phyloP scores from a whole-genome alignment of 257 asterid genomes.

The Cruciata laevipes region DNA sequence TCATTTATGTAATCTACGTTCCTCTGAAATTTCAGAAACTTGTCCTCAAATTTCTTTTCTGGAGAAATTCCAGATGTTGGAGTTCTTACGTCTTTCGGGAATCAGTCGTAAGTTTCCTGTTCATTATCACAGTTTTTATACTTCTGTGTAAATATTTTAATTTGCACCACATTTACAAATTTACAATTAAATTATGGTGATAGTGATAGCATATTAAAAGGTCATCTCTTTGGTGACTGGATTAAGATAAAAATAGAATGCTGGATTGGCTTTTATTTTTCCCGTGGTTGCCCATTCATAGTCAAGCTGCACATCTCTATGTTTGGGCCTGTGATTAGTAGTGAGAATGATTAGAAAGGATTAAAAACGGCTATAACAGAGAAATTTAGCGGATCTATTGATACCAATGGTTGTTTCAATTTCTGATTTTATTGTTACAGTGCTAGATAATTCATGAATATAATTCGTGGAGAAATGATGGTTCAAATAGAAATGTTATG shows the following conservation, averaged over 20 bases:
- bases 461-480: not conserved
- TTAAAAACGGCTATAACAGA: not conserved
- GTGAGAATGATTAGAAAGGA: not conserved
- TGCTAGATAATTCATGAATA: no score
- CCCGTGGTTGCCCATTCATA: not conserved
- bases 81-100: conserved; percentile 70
- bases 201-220: not conserved
- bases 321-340: not conserved
- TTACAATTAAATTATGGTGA: not conserved
- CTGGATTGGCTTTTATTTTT: not conserved
- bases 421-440: not conserved
- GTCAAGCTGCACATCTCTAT: not conserved
- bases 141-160: not conserved
- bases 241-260: not conserved
- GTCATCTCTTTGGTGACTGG: not conserved
- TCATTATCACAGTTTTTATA: not conserved
- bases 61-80: conserved; percentile 98
- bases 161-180: no score
- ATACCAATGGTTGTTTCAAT: not conserved
- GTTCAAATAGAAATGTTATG: not conserved
- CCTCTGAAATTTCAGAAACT: conserved; percentile 39
- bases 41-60: conserved; percentile 85
- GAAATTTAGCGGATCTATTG: not conserved
- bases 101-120: conserved; percentile 57
- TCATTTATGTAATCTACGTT: not conserved